A percentile compares a stretch with the other conserved stretches of the same genome.
These are phyloP conservation scores for Ceratobasidium sp. DNA, from an alignment of 1,284 basidiomycete genomes.

Conservation along the genomic window DNA sequence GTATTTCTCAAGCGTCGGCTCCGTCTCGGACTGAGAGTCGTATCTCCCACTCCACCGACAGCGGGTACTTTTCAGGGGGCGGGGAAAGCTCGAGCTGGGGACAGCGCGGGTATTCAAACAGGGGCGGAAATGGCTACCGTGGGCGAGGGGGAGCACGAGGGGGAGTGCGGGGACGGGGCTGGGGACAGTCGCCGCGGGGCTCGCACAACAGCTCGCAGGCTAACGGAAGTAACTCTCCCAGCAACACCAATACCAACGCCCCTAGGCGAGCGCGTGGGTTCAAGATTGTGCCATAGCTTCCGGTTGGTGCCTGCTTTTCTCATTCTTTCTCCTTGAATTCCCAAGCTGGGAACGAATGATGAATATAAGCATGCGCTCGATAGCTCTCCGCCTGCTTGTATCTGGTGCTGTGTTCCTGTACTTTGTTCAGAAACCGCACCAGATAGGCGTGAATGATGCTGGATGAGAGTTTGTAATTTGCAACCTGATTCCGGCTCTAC, in stretches of 20 bases:
- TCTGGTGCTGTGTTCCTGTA: slow-evolving; percentile 27
- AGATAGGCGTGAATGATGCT: slow-evolving; percentile 39
- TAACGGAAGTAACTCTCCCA: not conserved
- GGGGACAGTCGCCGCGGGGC: slow-evolving; percentile 6
- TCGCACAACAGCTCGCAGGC: slow-evolving; percentile 16
- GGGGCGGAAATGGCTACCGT: not conserved
- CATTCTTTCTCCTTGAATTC: not conserved
- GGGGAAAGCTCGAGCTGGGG: not conserved
- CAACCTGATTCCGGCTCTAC: slow-evolving; percentile 27
- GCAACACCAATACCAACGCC: not conserved
- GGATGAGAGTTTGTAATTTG: slow-evolving; percentile 41
- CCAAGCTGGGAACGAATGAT: not conserved
- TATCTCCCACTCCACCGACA: not conserved
- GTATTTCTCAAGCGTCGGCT: not conserved
- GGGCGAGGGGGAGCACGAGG: not conserved
- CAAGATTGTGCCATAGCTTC: not conserved
- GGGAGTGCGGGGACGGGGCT: slow-evolving; percentile 6
- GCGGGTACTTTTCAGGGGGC: not conserved
- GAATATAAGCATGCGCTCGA: slow-evolving; percentile 31
- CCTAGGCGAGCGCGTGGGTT: not conserved
- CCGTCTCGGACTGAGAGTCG: not conserved
- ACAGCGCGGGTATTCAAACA: slow-evolving; percentile 6
- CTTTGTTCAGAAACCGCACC: slow-evolving; percentile 27
- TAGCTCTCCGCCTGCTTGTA: slow-evolving; percentile 27
- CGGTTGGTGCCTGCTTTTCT: not conserved